Percentiles rank a stretch among this genome's conserved stretches.
Conservation (phyloP, 1,139 yeast species). For the Suhomyces taliae region DNA sequence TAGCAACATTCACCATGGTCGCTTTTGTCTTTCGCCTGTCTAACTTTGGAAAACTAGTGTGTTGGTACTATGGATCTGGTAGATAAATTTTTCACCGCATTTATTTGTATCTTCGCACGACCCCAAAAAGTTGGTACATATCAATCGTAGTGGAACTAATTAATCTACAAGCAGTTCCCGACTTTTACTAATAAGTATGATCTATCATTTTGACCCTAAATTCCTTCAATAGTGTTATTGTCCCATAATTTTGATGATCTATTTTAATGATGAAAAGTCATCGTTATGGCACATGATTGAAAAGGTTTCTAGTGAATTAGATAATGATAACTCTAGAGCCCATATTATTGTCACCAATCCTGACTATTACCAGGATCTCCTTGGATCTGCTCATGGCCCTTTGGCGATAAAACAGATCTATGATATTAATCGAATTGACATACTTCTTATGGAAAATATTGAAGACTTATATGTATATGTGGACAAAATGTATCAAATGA, state of each 20-base stretch:
- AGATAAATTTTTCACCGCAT: slow-evolving; percentile 6
- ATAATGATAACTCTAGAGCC: background rate
- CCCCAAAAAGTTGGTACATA: background rate
- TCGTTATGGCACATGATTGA: background rate
- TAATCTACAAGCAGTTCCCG: background rate
- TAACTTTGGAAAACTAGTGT: no score
- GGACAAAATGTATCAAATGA: slow-evolving; percentile 1
- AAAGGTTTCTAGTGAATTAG: background rate
- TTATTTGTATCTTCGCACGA: slow-evolving; percentile 1
- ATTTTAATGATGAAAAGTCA: background rate
- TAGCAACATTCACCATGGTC: background rate
- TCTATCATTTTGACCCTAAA: no score
- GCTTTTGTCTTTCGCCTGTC: background rate
- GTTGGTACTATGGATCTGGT: background rate
- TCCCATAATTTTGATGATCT: background rate
- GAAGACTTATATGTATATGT: slow-evolving; percentile 11
- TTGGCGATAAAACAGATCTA: slow-evolving; percentile 1
- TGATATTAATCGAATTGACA: slow-evolving; percentile 5
- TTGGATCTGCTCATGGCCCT: background rate
- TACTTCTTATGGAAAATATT: slow-evolving; percentile 10
- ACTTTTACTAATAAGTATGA: no score
- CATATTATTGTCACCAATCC: background rate
- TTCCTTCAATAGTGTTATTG: background rate
- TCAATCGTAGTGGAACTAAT: no score
- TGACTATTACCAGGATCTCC: background rate